Base-by-base conservation (phyloP, 2,329 filamentous ascomycete species). In the Moelleriella libera region DNA sequence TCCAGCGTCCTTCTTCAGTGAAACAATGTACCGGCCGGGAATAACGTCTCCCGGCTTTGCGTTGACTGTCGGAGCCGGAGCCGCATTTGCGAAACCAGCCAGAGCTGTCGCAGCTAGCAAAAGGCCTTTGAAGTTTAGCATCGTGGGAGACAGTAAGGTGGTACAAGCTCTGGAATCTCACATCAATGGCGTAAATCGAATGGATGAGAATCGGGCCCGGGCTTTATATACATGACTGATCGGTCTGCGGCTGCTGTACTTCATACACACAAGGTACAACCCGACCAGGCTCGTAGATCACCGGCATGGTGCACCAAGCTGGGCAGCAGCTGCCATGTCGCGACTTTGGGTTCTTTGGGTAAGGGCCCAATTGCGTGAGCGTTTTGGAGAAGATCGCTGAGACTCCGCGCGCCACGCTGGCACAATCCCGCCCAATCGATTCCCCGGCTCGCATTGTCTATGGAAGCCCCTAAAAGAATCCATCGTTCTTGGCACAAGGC, bases 21-120 rank as follows among this genome's bases (percentile, higher is more conserved):
- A 76, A 39, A 82, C 70, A 54, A 82, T 80, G 63, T 78, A 83
- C 47, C 68, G 70, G 54, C 61, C 63, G 44, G 64, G 55, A 43
- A 68, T 53, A 47, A 65, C 48, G 32, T 54, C 43, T 40, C 52
- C 49, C 8, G 51, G 45, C 30, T 48, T 50, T 45, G 54, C 51
- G 6, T 49, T 49, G 21, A 9, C 11, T 12, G 42, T 14, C 34
- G 55, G 45, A 29, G 50, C 28, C 30, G 60, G 58, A 41, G 55
- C 54, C 9, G 54, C 54, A 29, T 52, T 43, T 32, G 44, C 49
- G 42, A 52, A 43, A 21, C 58, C 51, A 34, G 60, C 50, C 40
- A 62, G 51, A 39, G 56, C 48, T 6, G 57, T 47, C 29, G 55
- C 58, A 32, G 53, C 50, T 42, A 60, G 41, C 44, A 53, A 51